A percentile compares a stretch with the other conserved stretches of the same genome.
These are phyloP conservation scores for Populus hybrid DNA, from an alignment of 441 rosid species.

Conservation along the genomic window DNA sequence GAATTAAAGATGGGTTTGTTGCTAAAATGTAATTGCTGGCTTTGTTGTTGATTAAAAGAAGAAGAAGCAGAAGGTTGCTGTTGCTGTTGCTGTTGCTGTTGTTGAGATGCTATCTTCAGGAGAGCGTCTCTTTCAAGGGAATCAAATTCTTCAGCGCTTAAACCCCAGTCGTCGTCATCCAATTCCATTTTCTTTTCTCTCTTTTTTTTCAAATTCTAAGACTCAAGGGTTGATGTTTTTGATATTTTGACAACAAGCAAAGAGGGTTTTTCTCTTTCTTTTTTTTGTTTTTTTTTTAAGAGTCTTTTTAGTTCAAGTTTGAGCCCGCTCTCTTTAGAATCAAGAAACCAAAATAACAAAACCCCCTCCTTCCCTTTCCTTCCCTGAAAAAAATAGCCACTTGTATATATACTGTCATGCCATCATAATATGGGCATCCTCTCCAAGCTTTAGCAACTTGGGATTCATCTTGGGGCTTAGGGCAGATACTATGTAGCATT, in stretches of 20 bases:
- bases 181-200: constrained; percentile 29
- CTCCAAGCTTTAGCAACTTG: background rate
- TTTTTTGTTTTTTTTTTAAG: background rate
- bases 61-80: constrained; percentile 14
- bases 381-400: background rate
- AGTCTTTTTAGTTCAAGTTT: background rate
- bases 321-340: background rate
- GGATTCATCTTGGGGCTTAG: background rate
- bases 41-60: constrained; percentile 12
- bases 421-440: background rate
- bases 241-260: background rate
- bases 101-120: constrained; percentile 43
- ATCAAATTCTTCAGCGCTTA: constrained; percentile 76
- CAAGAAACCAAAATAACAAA: background rate
- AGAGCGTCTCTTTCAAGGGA: constrained; percentile 76
- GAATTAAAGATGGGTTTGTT: constrained; percentile 18
- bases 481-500: background rate
- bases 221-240: background rate
- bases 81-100: constrained; percentile 24
- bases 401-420: background rate
- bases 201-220: background rate
- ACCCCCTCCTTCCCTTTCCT: background rate
- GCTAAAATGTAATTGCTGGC: background rate
- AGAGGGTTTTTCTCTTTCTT: background rate
- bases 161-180: constrained; percentile 77